Evolutionary conservation across 208 protist genomes (phyloP).

Genomic region (Wallacemonas sp.): DNA sequence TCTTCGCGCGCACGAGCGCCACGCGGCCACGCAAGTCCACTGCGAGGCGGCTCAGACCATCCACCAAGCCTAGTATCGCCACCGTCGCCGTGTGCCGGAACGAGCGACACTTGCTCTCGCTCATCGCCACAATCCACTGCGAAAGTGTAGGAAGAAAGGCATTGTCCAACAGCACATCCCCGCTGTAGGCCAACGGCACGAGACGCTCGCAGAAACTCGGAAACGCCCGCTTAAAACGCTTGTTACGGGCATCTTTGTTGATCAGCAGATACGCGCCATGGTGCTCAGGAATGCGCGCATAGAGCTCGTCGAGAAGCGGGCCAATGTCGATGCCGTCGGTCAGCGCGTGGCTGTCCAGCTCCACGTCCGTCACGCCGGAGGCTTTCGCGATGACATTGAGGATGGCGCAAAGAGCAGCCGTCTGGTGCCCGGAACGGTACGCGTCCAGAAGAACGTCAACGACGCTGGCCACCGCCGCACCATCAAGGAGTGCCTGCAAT

Average conservation of each 20-base stretch:
- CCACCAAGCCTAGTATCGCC: constrained; percentile 60
- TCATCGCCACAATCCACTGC: constrained; percentile 88
- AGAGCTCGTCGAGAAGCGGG: constrained; percentile 82
- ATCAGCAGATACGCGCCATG: constrained; percentile 72
- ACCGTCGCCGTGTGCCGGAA: constrained; percentile 87
- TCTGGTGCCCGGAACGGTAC: constrained; percentile 40
- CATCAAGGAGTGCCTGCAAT: constrained; percentile 44
- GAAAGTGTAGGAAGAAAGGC: constrained; percentile 51
- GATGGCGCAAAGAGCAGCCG: constrained; percentile 55
- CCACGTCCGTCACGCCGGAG: constrained; percentile 66
- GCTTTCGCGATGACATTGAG: constrained; percentile 76
- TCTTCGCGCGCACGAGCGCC: constrained; percentile 36
- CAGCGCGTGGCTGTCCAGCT: constrained; percentile 59
- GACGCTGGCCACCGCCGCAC: constrained; percentile 23
- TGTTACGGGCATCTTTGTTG: constrained; percentile 76
- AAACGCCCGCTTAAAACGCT: constrained; percentile 53
- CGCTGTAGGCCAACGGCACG: constrained; percentile 51
- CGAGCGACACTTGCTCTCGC: constrained; percentile 82
- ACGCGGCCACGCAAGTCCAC: constrained; percentile 44
- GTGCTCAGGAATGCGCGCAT: constrained; percentile 65
- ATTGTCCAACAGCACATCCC: constrained; percentile 54
- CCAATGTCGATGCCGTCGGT: constrained; percentile 59
- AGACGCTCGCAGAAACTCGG: constrained; percentile 63
- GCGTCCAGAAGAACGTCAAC: constrained; percentile 44
- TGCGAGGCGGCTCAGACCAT: constrained; percentile 68